A percentile compares a stretch with the other conserved stretches of the same genome.
These are phyloP conservation scores for Dichotomopilus funicola DNA, from an alignment of 2,329 filamentous ascomycete genomes.

Conservation along the genomic window DNA sequence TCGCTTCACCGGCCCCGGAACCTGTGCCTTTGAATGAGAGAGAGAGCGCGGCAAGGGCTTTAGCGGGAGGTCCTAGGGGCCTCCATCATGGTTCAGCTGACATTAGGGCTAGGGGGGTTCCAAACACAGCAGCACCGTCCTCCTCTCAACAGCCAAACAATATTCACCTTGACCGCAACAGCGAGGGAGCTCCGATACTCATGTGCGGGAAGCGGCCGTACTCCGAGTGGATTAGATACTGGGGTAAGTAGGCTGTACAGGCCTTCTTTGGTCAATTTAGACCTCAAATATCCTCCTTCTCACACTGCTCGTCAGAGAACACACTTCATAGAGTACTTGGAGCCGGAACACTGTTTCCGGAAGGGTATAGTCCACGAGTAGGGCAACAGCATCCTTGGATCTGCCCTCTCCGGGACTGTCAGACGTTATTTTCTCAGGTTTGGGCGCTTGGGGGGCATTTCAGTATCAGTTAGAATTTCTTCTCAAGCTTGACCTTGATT, in stretches of 20 bases:
- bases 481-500: background rate
- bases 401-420: slow-evolving; percentile 16
- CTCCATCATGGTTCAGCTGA: too few relatives aligned
- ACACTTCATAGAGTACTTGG: slow-evolving; percentile 4
- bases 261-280: background rate
- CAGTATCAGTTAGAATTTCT: slow-evolving; percentile 5
- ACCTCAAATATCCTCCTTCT: background rate
- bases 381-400: slow-evolving; percentile 14
- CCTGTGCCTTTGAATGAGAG: too few relatives aligned
- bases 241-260: slow-evolving; percentile 1
- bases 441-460: slow-evolving; percentile 18
- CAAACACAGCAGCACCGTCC: too few relatives aligned
- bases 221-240: slow-evolving; percentile 11
- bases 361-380: slow-evolving; percentile 11
- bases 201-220: slow-evolving; percentile 12
- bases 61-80: too few relatives aligned
- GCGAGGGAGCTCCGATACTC: slow-evolving; percentile 1
- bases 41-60: too few relatives aligned
- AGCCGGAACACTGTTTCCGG: slow-evolving; percentile 15
- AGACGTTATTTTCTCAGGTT: slow-evolving; percentile 8
- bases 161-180: background rate
- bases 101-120: too few relatives aligned
- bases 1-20: too few relatives aligned
- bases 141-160: too few relatives aligned
- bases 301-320: background rate